A percentile compares a stretch with the other conserved stretches of the same genome.
Conservation (phyloP, 352 stramenopile genomes). For the Blastocystis hominis region DNA sequence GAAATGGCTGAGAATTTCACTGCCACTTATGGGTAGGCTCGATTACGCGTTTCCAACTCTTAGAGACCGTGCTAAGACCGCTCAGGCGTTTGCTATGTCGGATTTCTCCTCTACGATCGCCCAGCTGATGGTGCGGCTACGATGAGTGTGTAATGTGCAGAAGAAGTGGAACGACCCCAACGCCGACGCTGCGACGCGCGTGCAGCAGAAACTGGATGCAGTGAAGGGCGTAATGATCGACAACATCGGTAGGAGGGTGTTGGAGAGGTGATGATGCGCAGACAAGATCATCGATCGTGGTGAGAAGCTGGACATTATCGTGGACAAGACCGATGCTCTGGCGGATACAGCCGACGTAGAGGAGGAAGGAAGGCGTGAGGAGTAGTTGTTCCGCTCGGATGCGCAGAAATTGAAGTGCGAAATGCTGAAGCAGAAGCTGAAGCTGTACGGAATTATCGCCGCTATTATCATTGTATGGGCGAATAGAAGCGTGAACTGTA, state of each 20-base stretch:
- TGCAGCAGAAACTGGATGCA: conserved; percentile 89
- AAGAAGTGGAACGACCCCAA: conserved; percentile 70
- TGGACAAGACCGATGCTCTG: conserved; percentile 32
- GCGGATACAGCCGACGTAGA: conserved; percentile 60
- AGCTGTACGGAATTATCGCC: conserved; percentile 34
- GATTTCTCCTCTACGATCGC: conserved; percentile 22
- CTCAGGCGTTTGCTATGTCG: conserved; percentile 47
- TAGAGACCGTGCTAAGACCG: conserved; percentile 42
- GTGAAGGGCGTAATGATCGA: conserved; percentile 95
- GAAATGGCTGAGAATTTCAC: conserved; percentile 22
- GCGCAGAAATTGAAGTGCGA: conserved; percentile 45
- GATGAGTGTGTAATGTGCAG: background rate
- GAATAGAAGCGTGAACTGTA: background rate
- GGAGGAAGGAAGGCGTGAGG: background rate
- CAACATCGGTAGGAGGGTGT: conserved; percentile 75
- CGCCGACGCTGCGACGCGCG: conserved; percentile 78
- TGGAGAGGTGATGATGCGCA: background rate
- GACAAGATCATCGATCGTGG: conserved; percentile 89
- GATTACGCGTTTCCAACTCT: background rate
- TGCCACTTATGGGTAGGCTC: conserved; percentile 28
- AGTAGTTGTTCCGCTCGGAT: conserved; percentile 42
- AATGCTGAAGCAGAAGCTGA: conserved; percentile 38
- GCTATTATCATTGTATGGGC: background rate
- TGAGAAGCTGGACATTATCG: conserved; percentile 85
- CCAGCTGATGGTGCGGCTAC: background rate